These are phyloP conservation scores for Aspergillus viridinutans DNA, from an alignment of 2,329 filamentous ascomycete species.

Conservation along the genomic window DNA sequence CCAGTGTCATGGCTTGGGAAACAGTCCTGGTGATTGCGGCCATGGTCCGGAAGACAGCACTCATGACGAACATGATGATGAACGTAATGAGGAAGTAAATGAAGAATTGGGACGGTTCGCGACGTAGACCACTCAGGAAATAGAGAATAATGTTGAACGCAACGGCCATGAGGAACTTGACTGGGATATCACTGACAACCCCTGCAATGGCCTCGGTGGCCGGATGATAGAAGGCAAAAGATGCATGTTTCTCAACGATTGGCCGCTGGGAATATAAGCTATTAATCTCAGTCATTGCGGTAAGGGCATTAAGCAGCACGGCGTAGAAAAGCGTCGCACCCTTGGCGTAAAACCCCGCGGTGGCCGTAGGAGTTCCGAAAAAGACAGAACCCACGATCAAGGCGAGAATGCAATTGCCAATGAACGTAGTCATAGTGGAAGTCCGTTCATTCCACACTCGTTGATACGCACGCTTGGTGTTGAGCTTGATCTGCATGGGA, in stretches of 20 bases:
- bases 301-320: conserved; percentile 78
- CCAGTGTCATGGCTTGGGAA: conserved; percentile 52
- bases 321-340: conserved; percentile 81
- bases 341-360: conserved; percentile 68
- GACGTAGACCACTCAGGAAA: conserved; percentile 76
- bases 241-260: conserved; percentile 27
- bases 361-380: conserved; percentile 63
- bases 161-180: conserved; percentile 68
- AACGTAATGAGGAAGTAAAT: conserved; percentile 78
- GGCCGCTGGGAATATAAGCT: conserved; percentile 38
- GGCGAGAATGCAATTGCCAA: conserved; percentile 66
- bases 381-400: conserved; percentile 76
- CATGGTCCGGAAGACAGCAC: conserved; percentile 77
- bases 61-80: conserved; percentile 69
- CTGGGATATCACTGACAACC: conserved; percentile 52
- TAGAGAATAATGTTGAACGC: conserved; percentile 76
- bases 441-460: conserved; percentile 70
- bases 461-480: conserved; percentile 72
- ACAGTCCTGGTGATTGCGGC: conserved; percentile 67
- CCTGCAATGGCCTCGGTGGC: conserved; percentile 14
- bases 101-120: conserved; percentile 74
- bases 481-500: conserved; percentile 67
- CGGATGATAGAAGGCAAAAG: conserved; percentile 28
- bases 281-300: conserved; percentile 35
- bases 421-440: conserved; percentile 60